phyloP scores from a whole-genome alignment of 2,329 filamentous ascomycete species.

The Tolypocladium tropicale region DNA sequence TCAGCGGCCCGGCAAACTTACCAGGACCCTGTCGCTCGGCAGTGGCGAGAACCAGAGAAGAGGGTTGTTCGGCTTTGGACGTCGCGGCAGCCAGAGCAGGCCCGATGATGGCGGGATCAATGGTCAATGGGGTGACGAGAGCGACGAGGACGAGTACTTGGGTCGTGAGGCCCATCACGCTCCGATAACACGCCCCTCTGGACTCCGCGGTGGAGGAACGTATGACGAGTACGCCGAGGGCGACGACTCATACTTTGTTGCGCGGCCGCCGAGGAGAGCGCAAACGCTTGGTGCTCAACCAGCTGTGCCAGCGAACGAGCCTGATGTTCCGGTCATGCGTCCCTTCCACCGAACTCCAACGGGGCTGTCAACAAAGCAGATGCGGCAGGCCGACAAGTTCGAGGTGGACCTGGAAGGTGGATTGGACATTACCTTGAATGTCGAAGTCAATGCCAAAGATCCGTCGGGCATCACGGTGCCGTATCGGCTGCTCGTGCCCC shows the following conservation, averaged over 20 bases:
- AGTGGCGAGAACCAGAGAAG: conserved; percentile 37
- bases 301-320: conserved; percentile 11
- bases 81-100: conserved; percentile 27
- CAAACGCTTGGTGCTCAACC: conserved; percentile 18
- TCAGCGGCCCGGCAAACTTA: conserved; percentile 30
- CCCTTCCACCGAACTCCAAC: conserved; percentile 62
- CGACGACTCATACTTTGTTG: conserved; percentile 48
- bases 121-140: conserved; percentile 38
- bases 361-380: conserved; percentile 52
- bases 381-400: conserved; percentile 40
- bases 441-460: conserved; percentile 78
- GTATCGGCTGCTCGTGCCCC: conserved; percentile 78
- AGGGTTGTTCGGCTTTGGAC: conserved; percentile 30
- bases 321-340: conserved; percentile 10
- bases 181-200: conserved; percentile 14
- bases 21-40: conserved; percentile 52
- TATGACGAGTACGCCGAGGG: conserved; percentile 41
- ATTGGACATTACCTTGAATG: conserved; percentile 77
- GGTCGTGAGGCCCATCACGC: conserved; percentile 10
- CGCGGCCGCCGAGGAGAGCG: conserved; percentile 22
- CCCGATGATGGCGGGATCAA: conserved; percentile 45
- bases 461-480: conserved; percentile 80
- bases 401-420: conserved; percentile 72
- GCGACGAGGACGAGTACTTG: conserved; percentile 25
- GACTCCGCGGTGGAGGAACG: conserved; percentile 30